Base-by-base conservation (phyloP, 2,329 filamentous ascomycete genomes). In the Mycosphaerelloides madeirae region DNA sequence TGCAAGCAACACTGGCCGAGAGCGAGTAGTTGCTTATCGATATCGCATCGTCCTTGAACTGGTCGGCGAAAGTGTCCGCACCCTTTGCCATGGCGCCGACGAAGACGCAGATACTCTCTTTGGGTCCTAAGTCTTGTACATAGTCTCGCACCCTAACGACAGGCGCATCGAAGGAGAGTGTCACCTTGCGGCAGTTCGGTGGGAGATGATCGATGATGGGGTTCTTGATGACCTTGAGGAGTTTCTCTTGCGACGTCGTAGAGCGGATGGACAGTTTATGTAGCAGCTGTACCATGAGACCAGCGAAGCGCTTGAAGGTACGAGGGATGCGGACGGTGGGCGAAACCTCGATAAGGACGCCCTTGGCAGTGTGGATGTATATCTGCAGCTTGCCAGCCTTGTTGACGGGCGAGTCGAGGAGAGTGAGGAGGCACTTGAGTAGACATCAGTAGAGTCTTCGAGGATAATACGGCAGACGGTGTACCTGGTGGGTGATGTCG, bases 11-110 rank as follows among this genome's bases (percentile, higher is more conserved):
- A 73, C 91, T 97, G 50, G 93, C 93, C 63, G 88, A 95, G 52
- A 98, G 77, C 63, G 90, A 95, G 77, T 87, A 98, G 69, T 96
- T 95, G 77, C 91, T 97, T 72, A 98, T 97, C 59, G 86, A 88
- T 64, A 98, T 97, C 62, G 94, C 87, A 71, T 98, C 93, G 64
- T 97, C 91, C 61, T 97, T 94, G 69, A 86, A 88, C 31, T 80
- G 79, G 65, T 98, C 93, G 53, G 93, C 93, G 65, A 98, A 98
- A 68, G 87, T 91, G 66, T 98, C 93, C 43, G 83, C 80, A 14
- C 93, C 93, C 74, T 97, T 97, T 48, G 93, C 93, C 91, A 98
- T 98, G 58, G 93, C 93, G 58, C 93, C 93, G 32, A 97, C 88
- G 62, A 97, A 97, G 52, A 98, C 91, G 63, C 91, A 96, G 45